Evolutionary conservation across 148 eudicot genomes (phyloP), one percentile per base, ranked within the genome.

Genomic region (Heliosperma pusillum): DNA sequence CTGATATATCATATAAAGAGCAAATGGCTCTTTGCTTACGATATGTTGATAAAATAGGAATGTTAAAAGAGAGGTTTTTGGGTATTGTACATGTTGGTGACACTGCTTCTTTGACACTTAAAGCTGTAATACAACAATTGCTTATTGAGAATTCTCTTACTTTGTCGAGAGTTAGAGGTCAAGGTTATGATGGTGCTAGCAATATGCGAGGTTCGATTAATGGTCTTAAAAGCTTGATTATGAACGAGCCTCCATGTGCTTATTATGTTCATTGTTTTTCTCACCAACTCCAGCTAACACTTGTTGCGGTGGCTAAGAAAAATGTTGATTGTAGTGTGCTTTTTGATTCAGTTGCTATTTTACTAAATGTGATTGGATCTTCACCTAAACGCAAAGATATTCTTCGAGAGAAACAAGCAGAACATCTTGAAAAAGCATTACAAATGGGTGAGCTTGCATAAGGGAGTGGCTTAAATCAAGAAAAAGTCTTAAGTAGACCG

Each of bases 121-220:
- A 71, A 71, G 59, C 26, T 26, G 66, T 33, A 24, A 61, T 61
- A 3, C 15, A 61, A 26, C 0, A 24, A 10, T 4, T 66, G 12
- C 70, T 66, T 16, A 6, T 36, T 33, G 50, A 66, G 16, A 19
- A 65, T 65, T 27, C 19, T 65, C 26, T 65, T n/a, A 27, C 42
- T 65, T 10, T 65, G 2, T 27, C 69, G 12, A 65, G 42, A 3
- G 59, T 72, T 26, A 26, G 52, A 59, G 65, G 74, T 8, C 74
- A 72, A 56, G 74, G 75, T 10, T 72, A 56, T 55, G 75, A 72
- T 27, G 47, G 74, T 8, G 74, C 63, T 71, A 71, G 74, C 19
- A 55, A 56, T 13, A 71, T 71, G 74, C 58, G 20, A 15, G 74
- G 47, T 30, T 20, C 30, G 0, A 71, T 71, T 10, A 29, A 71